These are phyloP conservation scores for Paraphoma sp. DNA, from an alignment of 2,329 filamentous ascomycete genomes.

Conservation along the genomic window DNA sequence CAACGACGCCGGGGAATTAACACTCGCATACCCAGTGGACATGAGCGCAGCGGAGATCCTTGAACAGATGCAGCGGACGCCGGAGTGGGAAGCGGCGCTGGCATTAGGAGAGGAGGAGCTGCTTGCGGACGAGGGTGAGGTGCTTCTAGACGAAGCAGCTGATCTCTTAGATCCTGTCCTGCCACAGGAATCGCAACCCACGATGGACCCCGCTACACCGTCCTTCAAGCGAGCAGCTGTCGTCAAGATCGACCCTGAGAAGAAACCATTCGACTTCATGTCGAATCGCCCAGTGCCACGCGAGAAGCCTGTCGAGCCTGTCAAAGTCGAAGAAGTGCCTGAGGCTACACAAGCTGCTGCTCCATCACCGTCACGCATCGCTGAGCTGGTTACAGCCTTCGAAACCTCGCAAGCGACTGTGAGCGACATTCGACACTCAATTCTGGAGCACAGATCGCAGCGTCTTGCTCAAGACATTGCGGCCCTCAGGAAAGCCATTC, in stretches of 20 bases:
- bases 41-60: slow-evolving; percentile 30
- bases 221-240: slow-evolving; percentile 32
- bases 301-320: slow-evolving; percentile 22
- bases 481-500: slow-evolving; percentile 17
- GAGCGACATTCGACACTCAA: slow-evolving; percentile 12
- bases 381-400: slow-evolving; percentile 4
- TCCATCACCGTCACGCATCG: slow-evolving; percentile 1
- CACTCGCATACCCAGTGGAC: slow-evolving; percentile 28
- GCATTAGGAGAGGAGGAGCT: not conserved
- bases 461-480: slow-evolving; percentile 20
- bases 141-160: slow-evolving; percentile 27
- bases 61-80: slow-evolving; percentile 27
- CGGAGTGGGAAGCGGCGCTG: slow-evolving; percentile 19
- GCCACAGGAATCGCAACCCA: slow-evolving; percentile 17
- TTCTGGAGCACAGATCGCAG: slow-evolving; percentile 23
- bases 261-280: slow-evolving; percentile 46
- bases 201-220: slow-evolving; percentile 37
- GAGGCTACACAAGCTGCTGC: slow-evolving; percentile 7
- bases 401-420: slow-evolving; percentile 5
- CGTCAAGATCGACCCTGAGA: slow-evolving; percentile 35
- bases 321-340: slow-evolving; percentile 48
- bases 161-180: slow-evolving; percentile 14
- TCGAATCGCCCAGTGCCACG: slow-evolving; percentile 43
- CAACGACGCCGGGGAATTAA: slow-evolving; percentile 24
- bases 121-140: slow-evolving; percentile 16